phyloP scores from a whole-genome alignment of 75 land plant species.

The Picea glauca region DNA sequence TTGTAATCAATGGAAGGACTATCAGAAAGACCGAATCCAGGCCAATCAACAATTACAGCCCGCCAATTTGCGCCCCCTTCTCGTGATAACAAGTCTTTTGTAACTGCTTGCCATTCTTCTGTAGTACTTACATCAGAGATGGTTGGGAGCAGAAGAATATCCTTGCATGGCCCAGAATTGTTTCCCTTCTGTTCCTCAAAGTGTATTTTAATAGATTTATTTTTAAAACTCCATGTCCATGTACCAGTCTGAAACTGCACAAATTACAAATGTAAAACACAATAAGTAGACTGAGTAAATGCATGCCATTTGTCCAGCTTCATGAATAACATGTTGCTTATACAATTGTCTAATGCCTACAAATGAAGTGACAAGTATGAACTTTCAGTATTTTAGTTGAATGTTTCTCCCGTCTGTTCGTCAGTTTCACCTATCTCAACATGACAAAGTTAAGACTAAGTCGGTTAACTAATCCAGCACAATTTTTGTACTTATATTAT shows the following conservation, averaged over 20 bases:
- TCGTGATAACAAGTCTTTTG: slow-evolving; percentile 54
- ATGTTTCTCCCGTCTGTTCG: no score
- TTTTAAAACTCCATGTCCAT: slow-evolving; percentile 73
- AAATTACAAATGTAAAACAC: slow-evolving; percentile 8
- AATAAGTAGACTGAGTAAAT: neutral
- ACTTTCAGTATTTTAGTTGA: no score
- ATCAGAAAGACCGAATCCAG: slow-evolving; percentile 92
- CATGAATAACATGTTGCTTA: no score
- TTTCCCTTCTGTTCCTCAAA: slow-evolving; percentile 60
- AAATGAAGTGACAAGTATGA: no score
- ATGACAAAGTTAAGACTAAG: no score
- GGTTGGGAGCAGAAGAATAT: slow-evolving; percentile 79
- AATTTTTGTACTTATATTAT: no score
- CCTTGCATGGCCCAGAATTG: slow-evolving; percentile 27
- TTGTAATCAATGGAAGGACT: slow-evolving; percentile 82
- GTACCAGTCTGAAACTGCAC: slow-evolving; percentile 45
- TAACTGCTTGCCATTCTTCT: slow-evolving; percentile 87
- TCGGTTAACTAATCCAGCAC: no score
- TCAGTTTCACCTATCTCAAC: no score
- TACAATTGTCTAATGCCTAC: no score
- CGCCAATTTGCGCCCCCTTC: slow-evolving; percentile 42
- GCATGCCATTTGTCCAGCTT: no score
- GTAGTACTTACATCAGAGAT: slow-evolving; percentile 99
- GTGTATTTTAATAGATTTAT: slow-evolving; percentile 47
- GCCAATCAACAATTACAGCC: slow-evolving; percentile 92